Evolutionary conservation across 2,329 filamentous ascomycete species (phyloP).

Genomic region (Cladosporium sp.): DNA sequence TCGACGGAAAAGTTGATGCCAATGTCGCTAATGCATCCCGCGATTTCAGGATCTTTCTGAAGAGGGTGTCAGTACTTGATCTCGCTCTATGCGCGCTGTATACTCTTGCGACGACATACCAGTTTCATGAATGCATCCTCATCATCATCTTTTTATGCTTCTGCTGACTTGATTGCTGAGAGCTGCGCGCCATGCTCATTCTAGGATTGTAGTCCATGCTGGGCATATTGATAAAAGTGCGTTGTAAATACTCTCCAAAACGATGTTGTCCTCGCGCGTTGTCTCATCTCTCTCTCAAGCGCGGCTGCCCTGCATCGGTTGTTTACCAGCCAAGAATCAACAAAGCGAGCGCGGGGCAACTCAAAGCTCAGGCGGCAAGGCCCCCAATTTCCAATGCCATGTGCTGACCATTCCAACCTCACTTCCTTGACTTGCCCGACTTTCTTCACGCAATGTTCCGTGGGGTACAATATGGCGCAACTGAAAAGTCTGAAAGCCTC

Average conservation of each 20-base stretch:
- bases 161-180: constrained; percentile 31
- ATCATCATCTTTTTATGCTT: constrained; percentile 40
- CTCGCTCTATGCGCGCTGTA: neutral
- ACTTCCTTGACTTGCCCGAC: too few species aligned
- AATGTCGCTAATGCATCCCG: constrained; percentile 95
- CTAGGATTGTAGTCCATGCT: constrained; percentile 48
- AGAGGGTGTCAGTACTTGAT: constrained; percentile 7
- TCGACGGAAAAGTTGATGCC: constrained; percentile 82
- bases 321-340: neutral
- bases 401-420: neutral
- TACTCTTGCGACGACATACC: constrained; percentile 29
- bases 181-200: constrained; percentile 47
- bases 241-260: neutral
- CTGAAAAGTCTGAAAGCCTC: too few species aligned
- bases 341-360: neutral
- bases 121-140: constrained; percentile 50
- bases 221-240: constrained; percentile 21
- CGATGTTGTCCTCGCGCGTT: too few species aligned
- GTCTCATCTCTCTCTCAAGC: too few species aligned
- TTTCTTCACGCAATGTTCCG: too few species aligned
- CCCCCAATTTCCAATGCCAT: neutral
- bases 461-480: too few species aligned
- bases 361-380: neutral
- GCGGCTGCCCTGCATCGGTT: neutral
- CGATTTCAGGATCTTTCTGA: constrained; percentile 72